Base-by-base conservation (phyloP, 1,139 yeast species). In the Yamadazyma oceani region DNA sequence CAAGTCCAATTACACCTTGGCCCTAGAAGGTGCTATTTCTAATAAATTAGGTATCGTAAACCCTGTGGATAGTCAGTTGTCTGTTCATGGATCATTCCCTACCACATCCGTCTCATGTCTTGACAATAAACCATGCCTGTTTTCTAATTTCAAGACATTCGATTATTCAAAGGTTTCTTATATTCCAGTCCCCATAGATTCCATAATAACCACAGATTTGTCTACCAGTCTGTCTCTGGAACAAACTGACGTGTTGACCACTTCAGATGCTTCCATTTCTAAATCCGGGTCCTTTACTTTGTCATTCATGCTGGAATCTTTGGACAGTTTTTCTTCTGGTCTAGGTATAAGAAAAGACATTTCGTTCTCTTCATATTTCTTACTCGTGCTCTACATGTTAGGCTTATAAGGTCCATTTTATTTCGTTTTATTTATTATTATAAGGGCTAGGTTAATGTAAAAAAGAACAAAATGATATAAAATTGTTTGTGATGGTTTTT, bases 81-180 rank as follows among this genome's bases (percentile, higher is more conserved):
- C 42, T 7, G 38, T 43, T 1, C 24, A 15, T 5, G 50, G 49
- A 3, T 2, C 19, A 9, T 47, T 35, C 16, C 50, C 48, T 9
- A 19, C 42, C 2, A 33, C 41, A 4, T 39, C 43, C 2, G 5
- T 45, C 2, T 30, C 34, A 7, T 47, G 51, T 32, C 29, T 39
- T 5, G 36, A 39, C 25, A 31, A 37, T 12, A 28, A 40, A 19
- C 19, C 38, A 5, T 47, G 51, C 26, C 36, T 40, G 6, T 44
- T 47, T 10, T 11, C 32, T 6, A 38, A 37, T 12, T 45, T 38
- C 29, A 26, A 26, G 13, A 42, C 42, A 5, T 36, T 35, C 25
- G 32, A 36, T 22, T 21, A 22, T 14, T 35, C 40, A 11, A 25
- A 27, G 12, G 39, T 35, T 7, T 37, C 40, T 11, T 38, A 41